Evolutionary conservation across 2,329 filamentous ascomycete species (phyloP), one percentile per base, ranked within the genome.

Genomic region (Verticillium nonalfalfae): DNA sequence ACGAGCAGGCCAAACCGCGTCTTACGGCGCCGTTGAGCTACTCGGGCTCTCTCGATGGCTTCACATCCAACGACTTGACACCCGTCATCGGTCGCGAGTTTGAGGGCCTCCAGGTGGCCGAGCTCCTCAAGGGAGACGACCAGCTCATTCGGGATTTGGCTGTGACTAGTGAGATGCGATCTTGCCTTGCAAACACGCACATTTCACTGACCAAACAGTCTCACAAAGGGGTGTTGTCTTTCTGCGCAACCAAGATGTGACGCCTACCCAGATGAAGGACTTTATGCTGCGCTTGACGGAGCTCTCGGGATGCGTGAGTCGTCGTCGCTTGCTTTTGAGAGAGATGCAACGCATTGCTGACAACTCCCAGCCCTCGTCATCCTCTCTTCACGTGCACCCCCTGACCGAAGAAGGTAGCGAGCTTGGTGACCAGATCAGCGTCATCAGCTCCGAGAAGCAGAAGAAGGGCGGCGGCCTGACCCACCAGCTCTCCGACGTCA

Each of bases 381-480:
- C 82, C 1, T 73, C 74, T 2, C 74, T 86, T 31, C 83, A 85
- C 61, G 77, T 84, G 7, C 83, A 85, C 64, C 82, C 83, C 6
- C 67, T 85, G 33, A 80, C 79, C 0, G 80, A 84, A 63, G 79
- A 81, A 64, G 77, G 76, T 21, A 79, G 78, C 61, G 79, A 85
- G 66, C 73, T 82, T 0, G 80, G 81, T 39, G 81, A 84, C 66
- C 78, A 86, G 68, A 80, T 86, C 64, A 81, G 77, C 60, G 80
- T 85, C 60, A 85, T 86, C 69, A 82, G 79, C 60, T 80, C 79
- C 58, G 78, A 82, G 70, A 80, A 82, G 75, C 77, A 83, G 68
- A 79, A 82, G 74, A 82, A 83, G 70, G 78, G 79, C 34, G 79
- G 80, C 66, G 79, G 79, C 66, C 68, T 82, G 62, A 82, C 80